Evolutionary conservation across 257 asterid genomes (phyloP).

Genomic region (Handroanthus guayacan): DNA sequence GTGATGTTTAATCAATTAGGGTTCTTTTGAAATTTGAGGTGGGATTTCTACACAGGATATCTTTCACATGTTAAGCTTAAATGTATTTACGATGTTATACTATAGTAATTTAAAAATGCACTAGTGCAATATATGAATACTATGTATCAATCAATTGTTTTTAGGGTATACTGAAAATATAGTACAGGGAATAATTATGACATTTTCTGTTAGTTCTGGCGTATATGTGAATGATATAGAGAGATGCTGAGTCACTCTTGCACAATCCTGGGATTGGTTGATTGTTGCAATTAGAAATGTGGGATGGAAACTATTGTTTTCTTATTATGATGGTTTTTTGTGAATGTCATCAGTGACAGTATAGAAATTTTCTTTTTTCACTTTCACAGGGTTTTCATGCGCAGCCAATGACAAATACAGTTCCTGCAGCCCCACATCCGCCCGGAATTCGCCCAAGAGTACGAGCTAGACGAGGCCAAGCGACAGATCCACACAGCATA

Average conservation of each 20-base stretch:
- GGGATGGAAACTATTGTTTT: background rate
- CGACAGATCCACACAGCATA: constrained; percentile 99
- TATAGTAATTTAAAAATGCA: background rate
- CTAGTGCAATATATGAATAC: background rate
- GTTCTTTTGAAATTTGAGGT: constrained; percentile 19
- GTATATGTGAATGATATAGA: background rate
- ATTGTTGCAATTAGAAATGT: constrained; percentile 29
- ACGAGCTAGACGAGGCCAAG: constrained; percentile 99
- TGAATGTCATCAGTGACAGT: constrained; percentile 22
- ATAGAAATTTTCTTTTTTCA: background rate
- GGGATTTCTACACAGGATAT: constrained; percentile 2
- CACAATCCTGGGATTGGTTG: constrained; percentile 2
- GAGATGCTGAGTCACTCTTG: background rate
- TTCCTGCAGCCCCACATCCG: constrained; percentile 75
- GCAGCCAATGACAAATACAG: constrained; percentile 66
- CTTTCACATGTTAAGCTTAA: constrained; percentile 6
- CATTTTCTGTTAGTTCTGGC: background rate
- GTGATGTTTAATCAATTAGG: constrained; percentile 14
- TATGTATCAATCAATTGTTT: background rate
- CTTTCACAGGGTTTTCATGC: constrained; percentile 78
- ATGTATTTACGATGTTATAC: background rate
- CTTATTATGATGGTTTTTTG: background rate
- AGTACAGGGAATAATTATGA: background rate
- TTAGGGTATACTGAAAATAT: background rate
- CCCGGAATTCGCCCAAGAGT: constrained; percentile 94